These are phyloP conservation scores for Aspergillus kassunensis DNA, from an alignment of 495 filamentous ascomycete species.

Conservation along the genomic window DNA sequence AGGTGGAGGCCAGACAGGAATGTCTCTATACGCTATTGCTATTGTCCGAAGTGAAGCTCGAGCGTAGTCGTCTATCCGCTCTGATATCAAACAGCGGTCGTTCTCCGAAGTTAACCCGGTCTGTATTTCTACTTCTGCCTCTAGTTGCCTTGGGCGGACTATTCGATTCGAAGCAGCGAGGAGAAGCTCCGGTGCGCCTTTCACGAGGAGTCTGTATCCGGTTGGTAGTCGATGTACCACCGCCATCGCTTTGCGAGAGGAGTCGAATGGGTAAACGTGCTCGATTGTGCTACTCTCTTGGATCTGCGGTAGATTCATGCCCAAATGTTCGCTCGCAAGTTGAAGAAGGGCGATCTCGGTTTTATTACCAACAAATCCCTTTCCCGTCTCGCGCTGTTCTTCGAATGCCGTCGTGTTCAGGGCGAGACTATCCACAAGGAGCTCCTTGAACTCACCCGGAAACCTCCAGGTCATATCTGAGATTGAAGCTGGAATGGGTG, in stretches of 20 bases:
- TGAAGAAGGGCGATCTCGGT: constrained; percentile 64
- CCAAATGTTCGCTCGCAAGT: constrained; percentile 56
- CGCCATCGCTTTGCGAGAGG: constrained; percentile 65
- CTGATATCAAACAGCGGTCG: not conserved
- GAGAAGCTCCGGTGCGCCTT: constrained; percentile 67
- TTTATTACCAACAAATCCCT: constrained; percentile 62
- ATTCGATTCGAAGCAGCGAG: constrained; percentile 44
- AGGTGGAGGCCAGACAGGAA: constrained; percentile 61
- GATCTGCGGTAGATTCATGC: constrained; percentile 59
- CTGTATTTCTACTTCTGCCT: not conserved
- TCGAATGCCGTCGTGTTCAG: constrained; percentile 68
- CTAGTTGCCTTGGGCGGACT: constrained; percentile 54
- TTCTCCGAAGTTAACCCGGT: not conserved
- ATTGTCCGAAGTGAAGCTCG: constrained; percentile 59
- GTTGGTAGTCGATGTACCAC: constrained; percentile 52
- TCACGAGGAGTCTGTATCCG: constrained; percentile 61
- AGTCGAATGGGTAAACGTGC: constrained; percentile 67
- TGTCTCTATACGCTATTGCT: constrained; percentile 59
- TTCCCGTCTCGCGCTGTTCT: constrained; percentile 51
- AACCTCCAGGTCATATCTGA: constrained; percentile 16
- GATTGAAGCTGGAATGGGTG: not conserved
- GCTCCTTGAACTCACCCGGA: constrained; percentile 51
- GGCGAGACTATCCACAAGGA: constrained; percentile 58
- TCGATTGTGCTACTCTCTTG: constrained; percentile 53
- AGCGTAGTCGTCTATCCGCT: not conserved